Evolutionary conservation across 129 eudicot genomes (phyloP).

Genomic region (Pulicaria dysenterica): DNA sequence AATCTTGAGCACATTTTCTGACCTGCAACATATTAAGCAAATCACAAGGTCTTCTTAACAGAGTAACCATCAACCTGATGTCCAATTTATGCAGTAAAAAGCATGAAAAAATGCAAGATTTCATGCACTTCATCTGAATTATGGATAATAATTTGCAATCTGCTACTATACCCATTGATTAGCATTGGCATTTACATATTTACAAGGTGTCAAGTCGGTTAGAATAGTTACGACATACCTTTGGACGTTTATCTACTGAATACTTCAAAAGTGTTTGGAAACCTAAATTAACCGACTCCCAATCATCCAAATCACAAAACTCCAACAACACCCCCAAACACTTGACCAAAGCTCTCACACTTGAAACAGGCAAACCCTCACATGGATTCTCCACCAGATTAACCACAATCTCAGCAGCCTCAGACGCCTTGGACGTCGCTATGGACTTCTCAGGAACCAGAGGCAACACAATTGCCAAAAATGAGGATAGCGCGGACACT

Average conservation of each 20-base stretch:
- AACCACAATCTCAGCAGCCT: constrained; percentile 63
- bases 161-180: constrained; percentile 8
- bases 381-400: constrained; percentile 39
- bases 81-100: neutral
- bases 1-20: constrained; percentile 89
- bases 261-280: constrained; percentile 56
- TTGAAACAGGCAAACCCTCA: constrained; percentile 44
- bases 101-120: neutral
- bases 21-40: constrained; percentile 57
- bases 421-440: constrained; percentile 56
- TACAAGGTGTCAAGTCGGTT: constrained; percentile 4
- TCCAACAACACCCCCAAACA: constrained; percentile 66
- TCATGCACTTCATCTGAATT: constrained; percentile 6
- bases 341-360: constrained; percentile 65
- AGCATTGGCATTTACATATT: constrained; percentile 2
- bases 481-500: constrained; percentile 68
- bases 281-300: constrained; percentile 67
- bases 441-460: constrained; percentile 52
- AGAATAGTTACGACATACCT: constrained; percentile 43
- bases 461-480: constrained; percentile 75
- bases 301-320: constrained; percentile 71
- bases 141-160: neutral
- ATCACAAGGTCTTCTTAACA: constrained; percentile 16
- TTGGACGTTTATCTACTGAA: constrained; percentile 88
- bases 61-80: neutral